Conservation (phyloP, 179 eudicot genomes). For the Spergularia azorica region DNA sequence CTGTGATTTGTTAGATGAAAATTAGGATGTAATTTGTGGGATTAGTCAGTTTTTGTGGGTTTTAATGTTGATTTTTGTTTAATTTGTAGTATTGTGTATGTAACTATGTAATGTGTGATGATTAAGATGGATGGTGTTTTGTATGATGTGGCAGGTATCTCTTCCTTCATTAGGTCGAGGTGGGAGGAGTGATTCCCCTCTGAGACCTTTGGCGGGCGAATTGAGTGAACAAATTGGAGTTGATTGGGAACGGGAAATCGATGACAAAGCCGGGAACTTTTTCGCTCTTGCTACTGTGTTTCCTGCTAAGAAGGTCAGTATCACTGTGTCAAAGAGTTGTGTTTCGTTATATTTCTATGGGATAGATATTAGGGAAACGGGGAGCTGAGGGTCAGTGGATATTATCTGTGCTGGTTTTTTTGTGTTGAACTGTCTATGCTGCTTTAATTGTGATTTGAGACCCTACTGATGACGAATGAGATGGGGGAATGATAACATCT, state of each 20-base stretch:
- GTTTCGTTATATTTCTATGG: background rate
- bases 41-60: background rate
- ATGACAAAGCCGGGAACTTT: constrained; percentile 56
- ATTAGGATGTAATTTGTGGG: background rate
- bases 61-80: background rate
- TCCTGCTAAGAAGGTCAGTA: constrained; percentile 72
- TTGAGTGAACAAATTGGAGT: constrained; percentile 52
- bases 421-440: too few relatives aligned
- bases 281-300: constrained; percentile 81
- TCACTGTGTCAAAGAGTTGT: background rate
- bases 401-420: background rate
- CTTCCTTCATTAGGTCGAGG: constrained; percentile 45
- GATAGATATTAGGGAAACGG: too few relatives aligned
- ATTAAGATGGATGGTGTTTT: background rate
- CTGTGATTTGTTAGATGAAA: background rate
- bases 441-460: too few relatives aligned
- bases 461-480: too few relatives aligned
- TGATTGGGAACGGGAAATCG: constrained; percentile 38
- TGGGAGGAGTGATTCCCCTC: constrained; percentile 37
- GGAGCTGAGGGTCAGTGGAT: too few relatives aligned
- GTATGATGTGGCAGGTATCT: constrained; percentile 58
- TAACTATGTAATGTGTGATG: background rate
- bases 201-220: constrained; percentile 60
- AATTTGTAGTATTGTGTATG: background rate
- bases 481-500: too few relatives aligned